A percentile compares a stretch with the other conserved stretches of the same genome.
phyloP scores from a whole-genome alignment of 768 basidiomycete species.

The Phaeotremella fagi region DNA sequence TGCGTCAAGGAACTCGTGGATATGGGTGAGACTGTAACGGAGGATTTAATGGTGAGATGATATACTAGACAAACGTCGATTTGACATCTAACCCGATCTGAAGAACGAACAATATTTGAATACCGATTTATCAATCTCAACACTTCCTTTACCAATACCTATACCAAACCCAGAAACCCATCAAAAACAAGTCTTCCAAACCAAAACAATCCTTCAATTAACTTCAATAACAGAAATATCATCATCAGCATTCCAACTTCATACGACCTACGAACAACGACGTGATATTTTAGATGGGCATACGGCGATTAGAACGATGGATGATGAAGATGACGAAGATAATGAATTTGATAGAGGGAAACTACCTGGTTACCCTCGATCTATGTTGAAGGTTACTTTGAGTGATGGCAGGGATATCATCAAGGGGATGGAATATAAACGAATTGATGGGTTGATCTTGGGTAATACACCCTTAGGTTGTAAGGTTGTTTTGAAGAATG shows the following conservation, averaged over 20 bases:
- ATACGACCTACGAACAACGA: slow-evolving; percentile 60
- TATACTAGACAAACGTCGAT: background rate
- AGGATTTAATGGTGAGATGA: slow-evolving; percentile 15
- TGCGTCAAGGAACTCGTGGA: slow-evolving; percentile 19
- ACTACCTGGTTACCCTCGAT: slow-evolving; percentile 73
- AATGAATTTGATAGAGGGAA: slow-evolving; percentile 64
- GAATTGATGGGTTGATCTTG: slow-evolving; percentile 62
- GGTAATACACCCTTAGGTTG: slow-evolving; percentile 74
- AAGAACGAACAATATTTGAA: slow-evolving; percentile 36
- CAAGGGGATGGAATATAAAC: slow-evolving; percentile 72
- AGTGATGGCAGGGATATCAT: slow-evolving; percentile 69
- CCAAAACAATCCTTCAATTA: slow-evolving; percentile 57
- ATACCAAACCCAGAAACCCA: slow-evolving; percentile 16
- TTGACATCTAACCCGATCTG: background rate
- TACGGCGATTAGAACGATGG: slow-evolving; percentile 39
- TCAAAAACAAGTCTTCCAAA: slow-evolving; percentile 21
- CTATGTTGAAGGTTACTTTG: slow-evolving; percentile 69
- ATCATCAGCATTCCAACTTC: slow-evolving; percentile 71
- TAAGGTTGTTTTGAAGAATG: slow-evolving; percentile 71
- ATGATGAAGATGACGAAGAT: slow-evolving; percentile 25
- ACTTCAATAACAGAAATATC: slow-evolving; percentile 75
- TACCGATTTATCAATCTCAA: slow-evolving; percentile 37
- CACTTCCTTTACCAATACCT: slow-evolving; percentile 23
- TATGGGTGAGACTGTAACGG: slow-evolving; percentile 7
- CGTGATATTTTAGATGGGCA: slow-evolving; percentile 52